Conservation (phyloP, 2,329 filamentous ascomycete species). For the Talaromyces sp. region DNA sequence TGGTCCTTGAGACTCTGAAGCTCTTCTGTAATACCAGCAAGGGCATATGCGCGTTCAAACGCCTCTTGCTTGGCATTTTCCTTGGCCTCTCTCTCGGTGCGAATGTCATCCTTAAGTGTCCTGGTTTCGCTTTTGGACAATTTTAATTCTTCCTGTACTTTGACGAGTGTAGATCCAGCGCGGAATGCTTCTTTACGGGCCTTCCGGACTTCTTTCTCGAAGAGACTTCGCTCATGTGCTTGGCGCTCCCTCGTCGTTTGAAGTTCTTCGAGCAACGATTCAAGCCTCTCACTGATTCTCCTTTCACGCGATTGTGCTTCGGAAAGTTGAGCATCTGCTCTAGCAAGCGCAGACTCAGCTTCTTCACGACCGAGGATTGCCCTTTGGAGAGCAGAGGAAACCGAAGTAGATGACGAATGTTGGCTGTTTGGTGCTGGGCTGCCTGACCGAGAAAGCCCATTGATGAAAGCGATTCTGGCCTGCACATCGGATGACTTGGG, state of each 20-base stretch:
- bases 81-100: constrained; percentile 43
- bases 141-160: constrained; percentile 49
- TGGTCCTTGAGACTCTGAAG: constrained; percentile 38
- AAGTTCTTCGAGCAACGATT: constrained; percentile 47
- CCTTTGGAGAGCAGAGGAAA: constrained; percentile 38
- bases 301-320: constrained; percentile 40
- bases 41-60: constrained; percentile 42
- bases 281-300: constrained; percentile 40
- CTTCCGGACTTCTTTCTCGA: constrained; percentile 53
- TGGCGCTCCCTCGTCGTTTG: constrained; percentile 48
- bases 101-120: constrained; percentile 48
- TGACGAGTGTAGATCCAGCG: constrained; percentile 49
- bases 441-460: constrained; percentile 34
- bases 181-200: constrained; percentile 55
- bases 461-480: constrained; percentile 44
- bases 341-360: constrained; percentile 34
- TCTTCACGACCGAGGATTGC: constrained; percentile 43
- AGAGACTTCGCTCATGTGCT: constrained; percentile 42
- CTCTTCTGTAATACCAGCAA: constrained; percentile 42
- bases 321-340: constrained; percentile 30
- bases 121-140: constrained; percentile 40
- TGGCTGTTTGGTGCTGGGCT: constrained; percentile 24
- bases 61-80: constrained; percentile 43
- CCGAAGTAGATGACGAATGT: constrained; percentile 26
- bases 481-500: constrained; percentile 42